Conservation (phyloP, 2,329 filamentous ascomycete genomes). For the Leptographium wingfieldii region DNA sequence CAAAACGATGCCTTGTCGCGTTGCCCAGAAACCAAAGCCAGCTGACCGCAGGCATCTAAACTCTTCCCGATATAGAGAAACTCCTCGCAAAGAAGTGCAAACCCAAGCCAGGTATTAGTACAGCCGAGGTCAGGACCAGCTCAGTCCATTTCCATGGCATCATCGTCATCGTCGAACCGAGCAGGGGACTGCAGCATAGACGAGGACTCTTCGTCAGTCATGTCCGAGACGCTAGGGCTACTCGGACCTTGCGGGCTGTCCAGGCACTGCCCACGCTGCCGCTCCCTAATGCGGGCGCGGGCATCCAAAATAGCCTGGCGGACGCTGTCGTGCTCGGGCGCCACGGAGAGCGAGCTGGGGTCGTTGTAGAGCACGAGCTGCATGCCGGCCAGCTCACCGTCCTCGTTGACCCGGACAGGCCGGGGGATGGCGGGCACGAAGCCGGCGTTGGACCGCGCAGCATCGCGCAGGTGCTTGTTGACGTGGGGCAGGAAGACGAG, state of each 20-base stretch:
- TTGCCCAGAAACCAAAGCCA: too few relatives aligned
- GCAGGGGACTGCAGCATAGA: too few relatives aligned
- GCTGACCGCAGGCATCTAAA: too few relatives aligned
- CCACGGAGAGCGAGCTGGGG: slow-evolving; percentile 62
- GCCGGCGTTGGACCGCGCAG: slow-evolving; percentile 29
- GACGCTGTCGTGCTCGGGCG: slow-evolving; percentile 63
- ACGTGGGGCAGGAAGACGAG: slow-evolving; percentile 78
- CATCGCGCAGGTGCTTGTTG: slow-evolving; percentile 59
- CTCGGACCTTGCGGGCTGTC: slow-evolving; percentile 1
- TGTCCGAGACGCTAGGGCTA: not conserved
- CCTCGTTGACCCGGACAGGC: slow-evolving; percentile 46
- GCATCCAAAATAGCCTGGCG: slow-evolving; percentile 75
- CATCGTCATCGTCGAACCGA: slow-evolving; percentile 24
- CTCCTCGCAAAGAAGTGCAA: too few relatives aligned
- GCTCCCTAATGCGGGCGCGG: slow-evolving; percentile 52
- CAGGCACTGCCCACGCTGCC: slow-evolving; percentile 30
- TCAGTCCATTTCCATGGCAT: slow-evolving; percentile 56
- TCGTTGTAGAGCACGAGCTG: slow-evolving; percentile 78
- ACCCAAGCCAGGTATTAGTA: not conserved
- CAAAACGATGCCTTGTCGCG: too few relatives aligned
- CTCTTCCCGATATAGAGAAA: too few relatives aligned
- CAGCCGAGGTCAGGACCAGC: not conserved
- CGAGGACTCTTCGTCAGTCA: not conserved
- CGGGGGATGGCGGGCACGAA: slow-evolving; percentile 6
- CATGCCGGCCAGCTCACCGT: slow-evolving; percentile 45